These are phyloP conservation scores for Didymella exigua DNA, from an alignment of 2,329 filamentous ascomycete genomes.

Conservation along the genomic window DNA sequence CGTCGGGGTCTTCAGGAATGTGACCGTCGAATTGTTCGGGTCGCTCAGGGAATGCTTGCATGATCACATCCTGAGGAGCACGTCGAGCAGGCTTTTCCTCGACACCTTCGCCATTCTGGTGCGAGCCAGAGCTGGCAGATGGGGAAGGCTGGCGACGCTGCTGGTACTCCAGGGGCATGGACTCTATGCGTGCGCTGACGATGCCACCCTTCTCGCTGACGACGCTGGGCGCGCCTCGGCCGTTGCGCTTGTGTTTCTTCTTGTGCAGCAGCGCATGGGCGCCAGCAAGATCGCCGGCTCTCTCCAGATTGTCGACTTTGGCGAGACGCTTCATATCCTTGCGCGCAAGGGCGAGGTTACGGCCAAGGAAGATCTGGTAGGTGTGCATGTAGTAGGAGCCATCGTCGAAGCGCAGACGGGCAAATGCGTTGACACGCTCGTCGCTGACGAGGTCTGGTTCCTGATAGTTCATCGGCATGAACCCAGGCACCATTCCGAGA, in stretches of 20 bases:
- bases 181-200: slow-evolving; percentile 50
- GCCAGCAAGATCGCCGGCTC: slow-evolving; percentile 32
- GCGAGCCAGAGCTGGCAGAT: slow-evolving; percentile 58
- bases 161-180: slow-evolving; percentile 44
- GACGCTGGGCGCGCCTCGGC: slow-evolving; percentile 61
- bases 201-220: slow-evolving; percentile 74
- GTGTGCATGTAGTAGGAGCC: slow-evolving; percentile 81
- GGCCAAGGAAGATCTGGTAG: slow-evolving; percentile 72
- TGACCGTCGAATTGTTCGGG: slow-evolving; percentile 62
- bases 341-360: slow-evolving; percentile 60
- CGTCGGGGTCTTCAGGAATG: slow-evolving; percentile 62
- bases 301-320: slow-evolving; percentile 34
- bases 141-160: slow-evolving; percentile 51
- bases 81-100: slow-evolving; percentile 38
- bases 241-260: slow-evolving; percentile 58
- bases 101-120: slow-evolving; percentile 42
- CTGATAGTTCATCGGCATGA: slow-evolving; percentile 19
- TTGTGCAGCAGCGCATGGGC: slow-evolving; percentile 34
- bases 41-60: slow-evolving; percentile 44
- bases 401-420: slow-evolving; percentile 74
- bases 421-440: slow-evolving; percentile 62
- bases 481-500: slow-evolving; percentile 10
- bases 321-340: slow-evolving; percentile 60
- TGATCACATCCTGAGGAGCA: slow-evolving; percentile 43
- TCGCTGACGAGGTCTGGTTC: slow-evolving; percentile 23